phyloP scores from a whole-genome alignment of 1,284 basidiomycete species.

The Hymenochaete sp. region DNA sequence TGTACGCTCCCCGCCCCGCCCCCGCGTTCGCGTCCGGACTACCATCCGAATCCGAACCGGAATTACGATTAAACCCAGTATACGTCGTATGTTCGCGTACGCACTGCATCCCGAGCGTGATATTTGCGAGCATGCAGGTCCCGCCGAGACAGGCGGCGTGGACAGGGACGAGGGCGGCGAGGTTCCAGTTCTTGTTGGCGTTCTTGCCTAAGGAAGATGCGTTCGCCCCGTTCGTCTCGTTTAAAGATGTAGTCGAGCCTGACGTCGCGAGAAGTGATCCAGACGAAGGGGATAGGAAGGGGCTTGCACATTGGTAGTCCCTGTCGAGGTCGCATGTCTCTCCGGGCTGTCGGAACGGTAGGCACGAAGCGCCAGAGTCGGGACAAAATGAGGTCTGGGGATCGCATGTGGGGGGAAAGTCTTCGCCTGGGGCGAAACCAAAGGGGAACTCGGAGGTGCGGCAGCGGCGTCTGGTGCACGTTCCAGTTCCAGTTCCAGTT shows the following conservation, averaged over 20 bases:
- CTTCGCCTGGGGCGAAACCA: conserved; percentile 36
- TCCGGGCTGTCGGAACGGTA: conserved; percentile 37
- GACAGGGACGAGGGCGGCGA: conserved; percentile 9
- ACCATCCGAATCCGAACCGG: no score
- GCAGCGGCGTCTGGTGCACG: conserved; percentile 43
- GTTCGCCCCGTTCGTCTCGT: background rate
- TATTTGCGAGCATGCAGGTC: conserved; percentile 46
- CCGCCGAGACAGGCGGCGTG: background rate
- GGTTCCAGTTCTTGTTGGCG: background rate
- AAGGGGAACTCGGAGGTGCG: conserved; percentile 59
- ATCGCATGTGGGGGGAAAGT: conserved; percentile 51
- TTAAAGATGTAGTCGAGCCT: conserved; percentile 28
- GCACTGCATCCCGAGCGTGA: conserved; percentile 47
- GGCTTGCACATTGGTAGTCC: conserved; percentile 56
- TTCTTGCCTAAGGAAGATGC: background rate
- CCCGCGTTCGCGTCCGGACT: no score
- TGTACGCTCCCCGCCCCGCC: conserved; percentile 38
- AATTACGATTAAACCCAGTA: conserved; percentile 35
- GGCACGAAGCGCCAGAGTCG: conserved; percentile 61
- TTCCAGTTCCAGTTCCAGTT: conserved; percentile 24
- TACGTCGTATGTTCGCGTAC: conserved; percentile 55
- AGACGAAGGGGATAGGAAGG: conserved; percentile 53
- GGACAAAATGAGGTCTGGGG: conserved; percentile 55
- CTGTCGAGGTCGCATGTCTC: conserved; percentile 57
- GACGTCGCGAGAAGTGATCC: conserved; percentile 55